Evolutionary conservation across 371 early-diverging fungal genomes (phyloP).

Genomic region (Rhizopus stolonifer): DNA sequence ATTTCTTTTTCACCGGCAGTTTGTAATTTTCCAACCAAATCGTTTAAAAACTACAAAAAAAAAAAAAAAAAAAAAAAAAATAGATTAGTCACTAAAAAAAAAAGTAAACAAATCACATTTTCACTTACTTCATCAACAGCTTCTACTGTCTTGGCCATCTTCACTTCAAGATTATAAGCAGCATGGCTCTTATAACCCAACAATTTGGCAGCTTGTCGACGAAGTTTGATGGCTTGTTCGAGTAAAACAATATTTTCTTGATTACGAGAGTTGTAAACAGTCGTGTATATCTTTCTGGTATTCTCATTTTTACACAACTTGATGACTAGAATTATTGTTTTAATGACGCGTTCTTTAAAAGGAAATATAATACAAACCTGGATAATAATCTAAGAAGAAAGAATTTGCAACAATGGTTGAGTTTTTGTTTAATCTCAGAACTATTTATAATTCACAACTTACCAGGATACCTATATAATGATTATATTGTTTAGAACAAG

Average conservation of each 20-base stretch:
- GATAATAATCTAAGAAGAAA: constrained; percentile 35
- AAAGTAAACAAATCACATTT: too few relatives aligned
- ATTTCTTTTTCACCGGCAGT: constrained; percentile 64
- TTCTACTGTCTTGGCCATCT: constrained; percentile 83
- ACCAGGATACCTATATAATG: constrained; percentile 41
- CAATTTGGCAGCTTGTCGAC: constrained; percentile 58
- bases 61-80: background rate
- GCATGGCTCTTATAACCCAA: constrained; percentile 79
- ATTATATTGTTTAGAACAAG: too few relatives aligned
- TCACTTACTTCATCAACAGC: constrained; percentile 55
- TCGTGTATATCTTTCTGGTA: constrained; percentile 54
- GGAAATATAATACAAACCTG: constrained; percentile 31
- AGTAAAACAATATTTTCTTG: constrained; percentile 57
- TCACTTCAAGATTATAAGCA: constrained; percentile 70
- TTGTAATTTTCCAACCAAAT: constrained; percentile 58
- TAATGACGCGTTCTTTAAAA: background rate
- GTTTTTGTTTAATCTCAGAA: too few relatives aligned
- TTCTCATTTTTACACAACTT: constrained; percentile 61
- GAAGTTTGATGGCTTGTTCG: constrained; percentile 59
- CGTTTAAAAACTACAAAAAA: constrained; percentile 61
- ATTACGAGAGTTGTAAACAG: constrained; percentile 61
- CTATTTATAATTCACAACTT: too few relatives aligned
- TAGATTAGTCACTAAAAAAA: too few relatives aligned
- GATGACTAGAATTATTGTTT: constrained; percentile 31
- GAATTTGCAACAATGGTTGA: background rate